phyloP scores from a whole-genome alignment of 129 eudicot species.

The Smallanthus sonchifolius region DNA sequence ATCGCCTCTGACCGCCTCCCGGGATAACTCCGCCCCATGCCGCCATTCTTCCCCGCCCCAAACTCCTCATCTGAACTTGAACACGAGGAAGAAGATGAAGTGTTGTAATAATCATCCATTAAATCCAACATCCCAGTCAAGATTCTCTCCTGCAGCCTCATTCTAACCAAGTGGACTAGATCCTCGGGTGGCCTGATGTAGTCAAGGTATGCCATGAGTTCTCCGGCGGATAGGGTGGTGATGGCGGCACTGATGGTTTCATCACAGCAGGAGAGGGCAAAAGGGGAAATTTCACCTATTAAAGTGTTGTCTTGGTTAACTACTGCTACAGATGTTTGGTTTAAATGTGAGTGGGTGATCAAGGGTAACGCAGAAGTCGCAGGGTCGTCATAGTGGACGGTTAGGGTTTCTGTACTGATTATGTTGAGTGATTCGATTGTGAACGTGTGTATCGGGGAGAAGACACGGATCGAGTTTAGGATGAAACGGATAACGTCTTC shows the following conservation, averaged over 20 bases:
- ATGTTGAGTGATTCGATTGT: slow-evolving; percentile 60
- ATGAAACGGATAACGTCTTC: slow-evolving; percentile 80
- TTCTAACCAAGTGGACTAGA: slow-evolving; percentile 51
- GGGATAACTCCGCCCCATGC: slow-evolving; percentile 40
- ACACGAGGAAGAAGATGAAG: slow-evolving; percentile 33
- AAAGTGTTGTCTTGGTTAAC: slow-evolving; percentile 54
- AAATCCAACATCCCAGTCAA: slow-evolving; percentile 56
- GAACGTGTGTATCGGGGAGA: slow-evolving; percentile 61
- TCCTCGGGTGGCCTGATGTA: slow-evolving; percentile 69
- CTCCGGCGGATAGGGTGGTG: slow-evolving; percentile 66
- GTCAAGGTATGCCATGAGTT: slow-evolving; percentile 74
- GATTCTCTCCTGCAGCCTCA: slow-evolving; percentile 51
- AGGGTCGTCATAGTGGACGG: slow-evolving; percentile 49
- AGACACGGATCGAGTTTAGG: slow-evolving; percentile 59
- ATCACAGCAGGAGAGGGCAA: slow-evolving; percentile 59
- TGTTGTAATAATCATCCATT: slow-evolving; percentile 33
- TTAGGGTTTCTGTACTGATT: slow-evolving; percentile 40
- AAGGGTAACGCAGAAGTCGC: slow-evolving; percentile 42
- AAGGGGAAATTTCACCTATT: slow-evolving; percentile 84
- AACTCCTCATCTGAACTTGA: slow-evolving; percentile 78
- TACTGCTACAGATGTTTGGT: slow-evolving; percentile 64
- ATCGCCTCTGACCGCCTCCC: slow-evolving; percentile 62
- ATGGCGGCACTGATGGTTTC: slow-evolving; percentile 64
- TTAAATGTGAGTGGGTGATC: slow-evolving; percentile 36
- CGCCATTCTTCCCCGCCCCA: slow-evolving; percentile 35